Evolutionary conservation across 2,329 filamentous ascomycete genomes (phyloP).

Genomic region (Trichoderma koningii): DNA sequence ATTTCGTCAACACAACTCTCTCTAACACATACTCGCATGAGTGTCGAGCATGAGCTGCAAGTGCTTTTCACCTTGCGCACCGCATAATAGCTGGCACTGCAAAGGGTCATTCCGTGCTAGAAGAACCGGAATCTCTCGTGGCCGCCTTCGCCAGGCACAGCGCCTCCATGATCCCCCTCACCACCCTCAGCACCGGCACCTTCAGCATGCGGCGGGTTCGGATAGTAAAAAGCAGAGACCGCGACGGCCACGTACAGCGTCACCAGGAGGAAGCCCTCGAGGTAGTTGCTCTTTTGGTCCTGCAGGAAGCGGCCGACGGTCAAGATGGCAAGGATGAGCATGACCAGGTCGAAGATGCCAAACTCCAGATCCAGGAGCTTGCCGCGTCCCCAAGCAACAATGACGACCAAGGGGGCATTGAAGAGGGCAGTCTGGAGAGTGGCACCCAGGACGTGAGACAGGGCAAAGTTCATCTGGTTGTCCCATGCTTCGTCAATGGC

Average conservation of each 20-base stretch:
- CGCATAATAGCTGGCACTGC: not conserved
- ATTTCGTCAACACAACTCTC: not conserved
- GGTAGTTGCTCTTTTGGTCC: conserved; percentile 74
- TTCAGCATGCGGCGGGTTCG: conserved; percentile 43
- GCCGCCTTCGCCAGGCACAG: not conserved
- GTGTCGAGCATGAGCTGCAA: not conserved
- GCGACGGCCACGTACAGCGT: conserved; percentile 52
- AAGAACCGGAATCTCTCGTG: not conserved
- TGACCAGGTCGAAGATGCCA: conserved; percentile 73
- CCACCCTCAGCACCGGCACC: conserved; percentile 21
- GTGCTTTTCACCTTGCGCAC: not conserved
- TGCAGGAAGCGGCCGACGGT: conserved; percentile 75
- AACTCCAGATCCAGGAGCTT: conserved; percentile 71
- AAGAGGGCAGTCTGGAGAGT: conserved; percentile 76
- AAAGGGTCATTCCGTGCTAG: not conserved
- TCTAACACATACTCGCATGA: not conserved
- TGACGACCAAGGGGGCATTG: conserved; percentile 70
- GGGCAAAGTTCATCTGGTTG: conserved; percentile 62
- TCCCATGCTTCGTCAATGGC: conserved; percentile 69
- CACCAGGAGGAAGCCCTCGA: conserved; percentile 72
- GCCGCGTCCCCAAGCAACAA: conserved; percentile 68
- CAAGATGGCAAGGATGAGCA: conserved; percentile 72
- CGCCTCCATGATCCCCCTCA: conserved; percentile 7
- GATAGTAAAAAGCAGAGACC: conserved; percentile 60
- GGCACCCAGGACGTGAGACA: conserved; percentile 71